Evolutionary conservation across 2,329 filamentous ascomycete genomes (phyloP).

Genomic region (Aspergillus floridensis): DNA sequence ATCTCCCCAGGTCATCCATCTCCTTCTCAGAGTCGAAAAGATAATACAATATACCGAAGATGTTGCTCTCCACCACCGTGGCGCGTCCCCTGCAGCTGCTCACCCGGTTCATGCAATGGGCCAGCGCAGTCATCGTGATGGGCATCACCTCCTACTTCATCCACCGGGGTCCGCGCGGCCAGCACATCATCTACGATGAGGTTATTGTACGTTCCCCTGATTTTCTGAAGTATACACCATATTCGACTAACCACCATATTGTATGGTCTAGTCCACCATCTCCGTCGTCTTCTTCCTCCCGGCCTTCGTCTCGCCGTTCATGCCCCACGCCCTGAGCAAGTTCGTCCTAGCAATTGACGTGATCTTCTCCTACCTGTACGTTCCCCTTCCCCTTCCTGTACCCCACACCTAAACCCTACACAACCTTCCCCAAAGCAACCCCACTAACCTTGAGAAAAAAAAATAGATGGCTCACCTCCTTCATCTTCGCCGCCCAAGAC

Average conservation of each 20-base stretch:
- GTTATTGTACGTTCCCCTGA: constrained; percentile 35
- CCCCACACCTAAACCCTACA: too few relatives aligned
- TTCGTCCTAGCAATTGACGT: constrained; percentile 43
- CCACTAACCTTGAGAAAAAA: not conserved
- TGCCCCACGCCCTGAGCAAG: constrained; percentile 35
- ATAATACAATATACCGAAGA: not conserved
- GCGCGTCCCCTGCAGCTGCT: constrained; percentile 33
- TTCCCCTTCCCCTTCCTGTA: not conserved
- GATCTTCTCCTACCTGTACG: constrained; percentile 48
- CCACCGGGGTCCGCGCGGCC: constrained; percentile 28
- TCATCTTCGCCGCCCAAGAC: constrained; percentile 49
- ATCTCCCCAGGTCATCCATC: too few relatives aligned
- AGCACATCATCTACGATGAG: constrained; percentile 39
- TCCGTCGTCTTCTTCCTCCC: constrained; percentile 45
- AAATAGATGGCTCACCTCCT: constrained; percentile 48
- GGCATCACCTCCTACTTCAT: constrained; percentile 43
- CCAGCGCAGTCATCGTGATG: constrained; percentile 41
- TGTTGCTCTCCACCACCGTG: constrained; percentile 25
- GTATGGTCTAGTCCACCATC: constrained; percentile 25
- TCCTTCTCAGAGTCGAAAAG: too few relatives aligned
- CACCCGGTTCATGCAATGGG: constrained; percentile 36
- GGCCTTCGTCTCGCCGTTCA: constrained; percentile 42
- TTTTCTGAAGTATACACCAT: not conserved
- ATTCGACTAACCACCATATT: too few relatives aligned
- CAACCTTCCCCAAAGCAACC: too few relatives aligned